Base-by-base conservation (phyloP, 345 rosid genomes). In the Odontarrhena argentea region DNA sequence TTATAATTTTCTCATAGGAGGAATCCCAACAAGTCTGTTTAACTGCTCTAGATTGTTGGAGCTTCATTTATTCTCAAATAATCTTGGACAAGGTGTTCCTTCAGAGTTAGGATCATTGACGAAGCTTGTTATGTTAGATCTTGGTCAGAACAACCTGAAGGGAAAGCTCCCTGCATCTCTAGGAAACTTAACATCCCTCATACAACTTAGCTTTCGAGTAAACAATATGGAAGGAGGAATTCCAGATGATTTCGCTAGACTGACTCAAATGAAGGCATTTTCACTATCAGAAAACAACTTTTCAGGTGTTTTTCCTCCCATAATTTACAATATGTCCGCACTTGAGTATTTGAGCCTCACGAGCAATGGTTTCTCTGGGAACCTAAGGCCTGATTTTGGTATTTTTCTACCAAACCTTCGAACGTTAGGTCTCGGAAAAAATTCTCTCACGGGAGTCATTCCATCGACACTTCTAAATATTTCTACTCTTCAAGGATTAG, bases 361-460 rank as follows among this genome's bases (percentile, higher is more conserved):
- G 3, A 22, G 3, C 0, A 50, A 18, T 4, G 13, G 26, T 0
- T 15, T 82, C 15, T 4, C 15, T 3, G 81, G 83, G 7, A 55
- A 4, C n/a, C 28, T 50, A 3, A 50, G 55, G 55, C 55, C 55
- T 18, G 55, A 50, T 50, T 50, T 50, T 50, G 55, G 55, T n/a
- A 8, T 3, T 50, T 9, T 25, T 2, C 15, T 50, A 8, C 55
- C 55, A 12, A 50, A 50, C 11, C 55, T 50, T 50, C 30, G 8
- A 50, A 28, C 1, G 55, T 2, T 50, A 8, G 2, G 15, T 50
- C 1, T 50, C 6, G 55, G 28, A 8, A 3, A 3, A 3, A 50
- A 50, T 50, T 5, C 2, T 15, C 8, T 50, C 9, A 8, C 24
- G 8, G 55, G 55, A 50, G 22, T 1, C 32, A 50, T 50, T 50